These are phyloP conservation scores for Carnegiea gigantea DNA, from an alignment of 179 eudicot genomes.

Conservation along the genomic window DNA sequence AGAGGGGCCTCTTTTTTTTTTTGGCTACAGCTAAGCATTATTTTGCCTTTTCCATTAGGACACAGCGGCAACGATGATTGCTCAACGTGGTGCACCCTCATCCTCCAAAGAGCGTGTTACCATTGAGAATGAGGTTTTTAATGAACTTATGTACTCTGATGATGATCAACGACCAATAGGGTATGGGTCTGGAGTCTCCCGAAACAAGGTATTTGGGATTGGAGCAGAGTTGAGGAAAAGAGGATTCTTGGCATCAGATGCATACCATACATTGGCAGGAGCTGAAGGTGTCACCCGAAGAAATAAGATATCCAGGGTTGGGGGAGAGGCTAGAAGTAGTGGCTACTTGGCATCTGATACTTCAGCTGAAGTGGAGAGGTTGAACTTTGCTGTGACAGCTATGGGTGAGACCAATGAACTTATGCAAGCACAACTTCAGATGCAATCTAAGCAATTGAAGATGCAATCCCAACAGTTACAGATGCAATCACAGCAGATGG, in stretches of 20 bases:
- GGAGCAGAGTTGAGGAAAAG: conserved; percentile 32
- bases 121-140: conserved; percentile 41
- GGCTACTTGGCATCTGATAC: conserved; percentile 19
- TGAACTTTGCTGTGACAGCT: conserved; percentile 28
- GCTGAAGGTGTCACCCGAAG: conserved; percentile 14
- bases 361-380: conserved; percentile 28
- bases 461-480: conserved; percentile 36
- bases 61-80: conserved; percentile 35
- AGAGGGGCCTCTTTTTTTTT: neutral
- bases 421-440: conserved; percentile 36
- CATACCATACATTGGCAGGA: conserved; percentile 13
- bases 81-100: conserved; percentile 36
- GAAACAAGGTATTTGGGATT: conserved; percentile 25
- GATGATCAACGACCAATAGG: conserved; percentile 39
- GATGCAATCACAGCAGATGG: conserved; percentile 43
- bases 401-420: conserved; percentile 37
- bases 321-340: conserved; percentile 19
- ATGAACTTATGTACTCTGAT: conserved; percentile 40
- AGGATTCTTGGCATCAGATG: conserved; percentile 22
- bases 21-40: neutral
- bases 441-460: conserved; percentile 39
- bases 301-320: conserved; percentile 17
- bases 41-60: conserved; percentile 21
- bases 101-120: conserved; percentile 23
- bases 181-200: conserved; percentile 32